Conservation (phyloP, 495 filamentous ascomycete species). For the Choiromyces venosus region DNA sequence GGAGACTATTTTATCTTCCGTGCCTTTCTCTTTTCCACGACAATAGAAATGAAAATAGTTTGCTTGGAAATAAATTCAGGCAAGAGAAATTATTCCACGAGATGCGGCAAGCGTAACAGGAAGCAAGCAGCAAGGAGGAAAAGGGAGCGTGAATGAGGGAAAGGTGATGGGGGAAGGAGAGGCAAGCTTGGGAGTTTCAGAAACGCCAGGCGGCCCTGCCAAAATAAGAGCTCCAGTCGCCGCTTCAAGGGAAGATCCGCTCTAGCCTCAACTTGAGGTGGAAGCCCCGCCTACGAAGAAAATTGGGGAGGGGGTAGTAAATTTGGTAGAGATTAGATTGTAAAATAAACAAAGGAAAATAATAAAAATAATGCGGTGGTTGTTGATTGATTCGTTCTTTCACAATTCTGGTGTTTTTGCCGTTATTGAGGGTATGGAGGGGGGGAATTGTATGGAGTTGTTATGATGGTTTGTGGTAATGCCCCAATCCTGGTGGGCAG, state of each 20-base stretch:
- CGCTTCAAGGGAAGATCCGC: neutral
- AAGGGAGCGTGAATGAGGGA: neutral
- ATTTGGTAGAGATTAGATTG: neutral
- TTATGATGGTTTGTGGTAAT: neutral
- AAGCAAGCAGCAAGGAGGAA: neutral
- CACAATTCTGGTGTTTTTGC: neutral
- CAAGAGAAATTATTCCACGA: neutral
- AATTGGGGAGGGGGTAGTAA: neutral
- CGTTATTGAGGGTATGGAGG: neutral
- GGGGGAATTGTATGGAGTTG: neutral
- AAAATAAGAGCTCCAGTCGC: conserved; percentile 1
- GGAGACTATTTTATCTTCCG: neutral
- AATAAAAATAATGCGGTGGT: neutral
- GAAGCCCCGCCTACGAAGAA: neutral
- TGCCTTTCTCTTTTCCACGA: neutral
- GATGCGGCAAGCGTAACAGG: neutral
- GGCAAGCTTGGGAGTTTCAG: conserved; percentile 1
- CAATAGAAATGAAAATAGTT: neutral
- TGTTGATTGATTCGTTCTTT: neutral
- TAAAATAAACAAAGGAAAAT: neutral
- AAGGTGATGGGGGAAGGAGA: neutral
- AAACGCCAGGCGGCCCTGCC: neutral
- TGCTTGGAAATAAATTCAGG: neutral
- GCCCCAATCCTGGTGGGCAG: neutral
- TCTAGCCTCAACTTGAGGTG: neutral